Percentiles rank a stretch among this genome's conserved stretches.
Conservation (phyloP, 345 rosid genomes). For the Erucastrum elatum region DNA sequence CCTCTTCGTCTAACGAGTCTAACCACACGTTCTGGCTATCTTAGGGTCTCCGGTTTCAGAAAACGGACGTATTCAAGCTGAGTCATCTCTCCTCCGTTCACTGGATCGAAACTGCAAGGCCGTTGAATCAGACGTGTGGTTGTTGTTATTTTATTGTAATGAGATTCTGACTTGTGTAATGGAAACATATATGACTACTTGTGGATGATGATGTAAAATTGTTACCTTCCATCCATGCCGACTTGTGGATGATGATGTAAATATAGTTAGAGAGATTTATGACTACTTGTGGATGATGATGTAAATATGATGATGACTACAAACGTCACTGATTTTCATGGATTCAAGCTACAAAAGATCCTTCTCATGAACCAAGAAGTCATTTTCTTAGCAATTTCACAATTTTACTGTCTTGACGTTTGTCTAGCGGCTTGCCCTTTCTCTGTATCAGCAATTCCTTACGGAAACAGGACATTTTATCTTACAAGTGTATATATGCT, state of each 20-base stretch:
- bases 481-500: slow-evolving; percentile 6
- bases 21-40: slow-evolving; percentile 19
- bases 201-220: slow-evolving; percentile 2
- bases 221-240: slow-evolving; percentile 88
- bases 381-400: slow-evolving; percentile 2
- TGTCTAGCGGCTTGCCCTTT: not conserved
- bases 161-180: not conserved
- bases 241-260: too few species aligned
- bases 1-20: slow-evolving; percentile 36
- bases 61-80: slow-evolving; percentile 77
- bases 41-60: slow-evolving; percentile 50
- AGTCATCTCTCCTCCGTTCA: slow-evolving; percentile 87
- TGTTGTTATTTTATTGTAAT: not conserved
- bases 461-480: not conserved
- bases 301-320: too few species aligned
- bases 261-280: too few species aligned
- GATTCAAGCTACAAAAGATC: slow-evolving; percentile 3
- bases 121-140: slow-evolving; percentile 8
- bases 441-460: slow-evolving; percentile 3
- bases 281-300: too few species aligned
- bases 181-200: not conserved
- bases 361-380: not conserved
- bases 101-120: slow-evolving; percentile 82
- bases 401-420: not conserved
- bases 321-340: not conserved